These are phyloP conservation scores for Solanum hybrid DNA, from an alignment of 305 asterid genomes.

Conservation along the genomic window DNA sequence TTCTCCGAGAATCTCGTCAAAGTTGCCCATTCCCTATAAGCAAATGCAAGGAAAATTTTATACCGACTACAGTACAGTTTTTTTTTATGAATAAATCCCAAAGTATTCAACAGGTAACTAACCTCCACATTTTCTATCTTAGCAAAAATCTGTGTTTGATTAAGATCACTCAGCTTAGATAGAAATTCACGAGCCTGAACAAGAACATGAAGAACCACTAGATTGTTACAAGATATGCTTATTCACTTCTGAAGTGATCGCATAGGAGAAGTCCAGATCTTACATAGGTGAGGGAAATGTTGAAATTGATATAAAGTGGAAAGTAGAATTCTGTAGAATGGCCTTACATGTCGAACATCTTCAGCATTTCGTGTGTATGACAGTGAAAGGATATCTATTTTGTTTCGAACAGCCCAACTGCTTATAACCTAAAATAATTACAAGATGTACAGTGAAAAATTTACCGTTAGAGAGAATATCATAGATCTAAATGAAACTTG, in stretches of 20 bases:
- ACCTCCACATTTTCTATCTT: constrained; percentile 93
- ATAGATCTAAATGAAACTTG: not conserved
- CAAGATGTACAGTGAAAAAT: not conserved
- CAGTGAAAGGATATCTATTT: constrained; percentile 75
- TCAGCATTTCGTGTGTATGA: constrained; percentile 74
- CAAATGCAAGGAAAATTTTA: not conserved
- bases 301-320: not conserved
- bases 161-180: constrained; percentile 58
- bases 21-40: constrained; percentile 62
- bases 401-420: constrained; percentile 77
- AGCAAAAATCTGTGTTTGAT: constrained; percentile 73
- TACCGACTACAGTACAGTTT: not conserved
- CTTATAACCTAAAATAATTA: constrained; percentile 47
- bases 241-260: not conserved
- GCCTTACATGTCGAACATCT: constrained; percentile 67
- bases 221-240: not conserved
- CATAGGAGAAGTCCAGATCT: not conserved
- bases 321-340: not conserved
- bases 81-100: not conserved
- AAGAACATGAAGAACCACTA: not conserved
- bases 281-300: not conserved
- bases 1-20: constrained; percentile 74
- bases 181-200: constrained; percentile 82
- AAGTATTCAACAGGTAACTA: constrained; percentile 8
- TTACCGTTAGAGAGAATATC: not conserved